Evolutionary conservation across 169 alveolate species (phyloP), one percentile per base, ranked within the genome.

Genomic region (Plasmodium cynomolgi): DNA sequence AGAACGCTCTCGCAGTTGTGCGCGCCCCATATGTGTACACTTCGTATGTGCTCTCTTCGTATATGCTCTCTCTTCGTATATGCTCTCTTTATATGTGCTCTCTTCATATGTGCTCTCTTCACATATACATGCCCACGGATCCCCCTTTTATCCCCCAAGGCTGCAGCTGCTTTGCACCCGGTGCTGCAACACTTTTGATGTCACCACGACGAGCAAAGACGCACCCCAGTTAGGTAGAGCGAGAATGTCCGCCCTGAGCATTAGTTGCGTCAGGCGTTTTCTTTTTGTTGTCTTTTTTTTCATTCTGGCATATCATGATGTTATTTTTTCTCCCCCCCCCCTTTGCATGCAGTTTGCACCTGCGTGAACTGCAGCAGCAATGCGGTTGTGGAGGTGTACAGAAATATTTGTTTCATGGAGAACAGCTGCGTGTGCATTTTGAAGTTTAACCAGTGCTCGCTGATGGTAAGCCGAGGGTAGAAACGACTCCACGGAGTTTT

Each of bases 181-280:
- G 44, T 86, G 93, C 68, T 86, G 93, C 33, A 86, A 86, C 44
- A 86, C 93, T 20, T 86, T 86, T 86, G 93, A 86, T 33, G 82
- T 86, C 29, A 77, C 86, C 26, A 23, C 81, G 41, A 86, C 93
- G 74, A 86, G 86, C 85, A 86, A 86, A 37, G 93, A 86, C 13
- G 31, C 74, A 0, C 74, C 81, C 15, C 93, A 86, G 68, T 47
- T 86, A 86, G 85, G 93, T 86, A 86, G 62, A 86, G 39, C 29
- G 3, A 3, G 31, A 58, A 17, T 83, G 31, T 68, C 7, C 37
- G 1, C 37, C 77, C 15, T 62, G 54, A n/a, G 56, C 80, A 72
- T 73, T 73, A 44, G 75, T 23, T 31, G 56, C 20, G 5, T 50
- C 75, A 39, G 31, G 72, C 72, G 17, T 80, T 20, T 44, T 37